Evolutionary conservation across 352 stramenopile genomes (phyloP), one percentile per base, ranked within the genome.

Genomic region (Aphanomyces cochlioides): DNA sequence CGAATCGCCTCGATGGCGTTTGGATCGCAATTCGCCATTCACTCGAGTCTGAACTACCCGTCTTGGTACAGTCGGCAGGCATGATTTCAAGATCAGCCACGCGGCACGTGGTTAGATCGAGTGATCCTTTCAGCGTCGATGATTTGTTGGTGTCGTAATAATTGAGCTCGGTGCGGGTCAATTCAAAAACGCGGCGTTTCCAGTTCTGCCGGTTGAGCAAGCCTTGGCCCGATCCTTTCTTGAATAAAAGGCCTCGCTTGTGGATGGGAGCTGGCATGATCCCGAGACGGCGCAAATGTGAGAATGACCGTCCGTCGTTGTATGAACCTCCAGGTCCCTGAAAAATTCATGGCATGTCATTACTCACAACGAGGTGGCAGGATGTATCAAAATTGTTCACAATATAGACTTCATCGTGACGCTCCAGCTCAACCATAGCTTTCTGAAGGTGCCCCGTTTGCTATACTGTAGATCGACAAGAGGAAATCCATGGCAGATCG

Each of bases 1-100:
- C 70, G 58, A 93, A 66, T 0, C 84, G 81, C 13, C 80, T 77
- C 50, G 81, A 73, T 0, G 84, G 81, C 36, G 82, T 78, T 69
- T 90, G 89, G 64, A 93, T 80, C 8, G 84, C 83, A 17, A 93
- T 72, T 36, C 86, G 82, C 86, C 86, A 93, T 68, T 92, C 91
- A 6, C 83, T 88, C 0, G 84, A 85, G 13, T 79, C 76, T 39
- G 81, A 90, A 59, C 79, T 88, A 47, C 84, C 84, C 0, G 80
- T 90, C 72, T 91, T 92, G 75, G 87, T 88, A 36, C 74, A 79
- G 72, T 91, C 82, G 17, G 82, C 79, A 0, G 86, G 86, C 86
- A 93, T 93, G 45, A 93, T 82, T 61, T 93, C 83, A 39, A 93
- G 59, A 64, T 84, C 78, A 36, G 76, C 77, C 56, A 85, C 79